Base-by-base conservation (phyloP, 345 rosid species). In the Euphorbia pulcherrima region DNA sequence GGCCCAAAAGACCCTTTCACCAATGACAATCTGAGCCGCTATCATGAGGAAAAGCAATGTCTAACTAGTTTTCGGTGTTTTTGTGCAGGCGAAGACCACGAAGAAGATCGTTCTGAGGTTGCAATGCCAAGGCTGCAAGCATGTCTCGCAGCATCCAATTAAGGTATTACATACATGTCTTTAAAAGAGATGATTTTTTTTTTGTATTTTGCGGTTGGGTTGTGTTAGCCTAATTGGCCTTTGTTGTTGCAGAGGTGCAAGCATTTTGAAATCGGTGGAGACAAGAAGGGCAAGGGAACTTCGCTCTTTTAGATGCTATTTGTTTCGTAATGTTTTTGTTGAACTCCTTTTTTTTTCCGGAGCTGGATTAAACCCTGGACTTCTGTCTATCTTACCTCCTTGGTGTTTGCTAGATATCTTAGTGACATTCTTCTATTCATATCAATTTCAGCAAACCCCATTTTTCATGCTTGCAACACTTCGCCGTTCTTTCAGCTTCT, bases 251-350 rank as follows among this genome's bases (percentile, higher is more conserved):
- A 39, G 52, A 68, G 63, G 39, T 68, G 62, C 62, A 56, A 68
- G 54, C 71, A 28, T 27, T 56, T 56, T 68, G 71, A 56, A 40
- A 68, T 68, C 27, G 61, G 69, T 53, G 71, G 71, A 60, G 65
- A 48, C 62, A 68, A 41, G 62, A 56, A 41, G 55, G 68, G 68
- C 3, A 67, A 55, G 63, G 71, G 71, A 18, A 68, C 70, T 16
- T 67, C 70, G 8, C 62, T 67, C 26, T 67, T 67, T 51, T 67
- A 67, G 13, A 26, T 62, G 35, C 66, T 11, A 17, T 14, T 41
- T 14, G 41, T 41, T 26, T 28, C 26, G 9, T 3, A 5, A 23
- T 40, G 30, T 24, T 41, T 41, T 41, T 27, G 4, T 23, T 44
- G 53, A 18, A 60, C 46, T 60, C 0, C 6, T 53, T 35, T 24